These are phyloP conservation scores for Phytophthora colocasiae DNA, from an alignment of 352 stramenopile species.

Conservation along the genomic window DNA sequence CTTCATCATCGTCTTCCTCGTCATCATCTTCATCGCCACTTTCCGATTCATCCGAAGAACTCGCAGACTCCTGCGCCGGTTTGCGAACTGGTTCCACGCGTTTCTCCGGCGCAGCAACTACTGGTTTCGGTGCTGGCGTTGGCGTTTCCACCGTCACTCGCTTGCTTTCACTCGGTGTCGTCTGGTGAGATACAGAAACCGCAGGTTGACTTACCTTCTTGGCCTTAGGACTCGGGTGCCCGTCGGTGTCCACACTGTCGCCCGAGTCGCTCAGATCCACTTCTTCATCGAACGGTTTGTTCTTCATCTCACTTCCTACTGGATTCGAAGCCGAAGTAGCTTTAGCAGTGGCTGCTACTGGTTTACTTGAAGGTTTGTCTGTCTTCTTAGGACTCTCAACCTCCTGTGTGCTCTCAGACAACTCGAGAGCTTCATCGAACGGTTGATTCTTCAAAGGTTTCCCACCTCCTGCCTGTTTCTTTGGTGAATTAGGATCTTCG, in stretches of 20 bases:
- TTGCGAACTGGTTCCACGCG: conserved; percentile 56
- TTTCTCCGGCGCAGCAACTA: conserved; percentile 33
- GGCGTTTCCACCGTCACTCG: conserved; percentile 8
- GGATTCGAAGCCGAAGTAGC: background rate
- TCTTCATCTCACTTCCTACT: conserved; percentile 69
- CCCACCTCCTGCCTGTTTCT: conserved; percentile 40
- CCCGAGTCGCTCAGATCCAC: conserved; percentile 88
- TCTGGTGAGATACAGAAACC: conserved; percentile 14
- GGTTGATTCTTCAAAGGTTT: conserved; percentile 74
- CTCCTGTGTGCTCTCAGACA: conserved; percentile 82
- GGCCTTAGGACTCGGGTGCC: conserved; percentile 62
- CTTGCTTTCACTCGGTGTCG: conserved; percentile 25
- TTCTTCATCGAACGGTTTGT: conserved; percentile 88
- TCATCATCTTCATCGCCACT: conserved; percentile 77
- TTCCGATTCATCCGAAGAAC: conserved; percentile 71
- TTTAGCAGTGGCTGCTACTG: conserved; percentile 6
- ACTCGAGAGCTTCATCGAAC: conserved; percentile 85
- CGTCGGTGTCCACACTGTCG: conserved; percentile 86
- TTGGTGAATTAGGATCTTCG: conserved; percentile 64
- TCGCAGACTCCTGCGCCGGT: conserved; percentile 63
- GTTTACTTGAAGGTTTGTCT: conserved; percentile 21
- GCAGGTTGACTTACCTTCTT: conserved; percentile 27
- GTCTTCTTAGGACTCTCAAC: conserved; percentile 67
- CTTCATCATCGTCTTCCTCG: conserved; percentile 70
- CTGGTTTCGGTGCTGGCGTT: conserved; percentile 33